phyloP scores from a whole-genome alignment of 176 grass and related monocot genomes.

The Oryza punctata region DNA sequence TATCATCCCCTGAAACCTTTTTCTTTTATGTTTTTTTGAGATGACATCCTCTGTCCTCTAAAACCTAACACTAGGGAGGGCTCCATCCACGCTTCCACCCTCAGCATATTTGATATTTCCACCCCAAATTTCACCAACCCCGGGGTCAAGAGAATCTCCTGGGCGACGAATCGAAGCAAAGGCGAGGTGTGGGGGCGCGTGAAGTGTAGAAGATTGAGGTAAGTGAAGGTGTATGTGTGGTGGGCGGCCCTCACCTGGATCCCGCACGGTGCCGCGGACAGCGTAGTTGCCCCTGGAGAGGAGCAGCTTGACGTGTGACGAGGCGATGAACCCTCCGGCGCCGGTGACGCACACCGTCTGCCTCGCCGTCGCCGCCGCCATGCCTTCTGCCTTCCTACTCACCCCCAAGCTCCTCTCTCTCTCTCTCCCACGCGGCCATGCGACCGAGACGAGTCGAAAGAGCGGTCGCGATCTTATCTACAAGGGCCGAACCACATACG shows the following conservation, averaged over 20 bases:
- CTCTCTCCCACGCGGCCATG: too few species aligned
- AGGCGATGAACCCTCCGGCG: conserved; percentile 73
- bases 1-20: too few species aligned
- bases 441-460: too few species aligned
- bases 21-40: too few species aligned
- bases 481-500: too few species aligned
- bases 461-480: too few species aligned
- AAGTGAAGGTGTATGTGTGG: background rate
- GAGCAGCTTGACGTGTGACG: conserved; percentile 76
- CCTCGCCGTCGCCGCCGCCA: conserved; percentile 33
- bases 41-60: too few species aligned
- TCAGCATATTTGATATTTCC: background rate
- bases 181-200: background rate
- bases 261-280: conserved; percentile 75
- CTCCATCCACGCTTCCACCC: background rate
- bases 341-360: conserved; percentile 76
- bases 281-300: conserved; percentile 57
- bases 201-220: too few species aligned
- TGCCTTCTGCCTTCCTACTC: background rate
- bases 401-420: too few species aligned
- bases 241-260: conserved; percentile 53
- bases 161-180: background rate
- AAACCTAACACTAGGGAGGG: background rate
- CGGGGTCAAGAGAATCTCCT: too few species aligned
- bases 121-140: background rate